These are phyloP conservation scores for Stemphylium vesicarium DNA, from an alignment of 2,329 filamentous ascomycete genomes.

Conservation along the genomic window DNA sequence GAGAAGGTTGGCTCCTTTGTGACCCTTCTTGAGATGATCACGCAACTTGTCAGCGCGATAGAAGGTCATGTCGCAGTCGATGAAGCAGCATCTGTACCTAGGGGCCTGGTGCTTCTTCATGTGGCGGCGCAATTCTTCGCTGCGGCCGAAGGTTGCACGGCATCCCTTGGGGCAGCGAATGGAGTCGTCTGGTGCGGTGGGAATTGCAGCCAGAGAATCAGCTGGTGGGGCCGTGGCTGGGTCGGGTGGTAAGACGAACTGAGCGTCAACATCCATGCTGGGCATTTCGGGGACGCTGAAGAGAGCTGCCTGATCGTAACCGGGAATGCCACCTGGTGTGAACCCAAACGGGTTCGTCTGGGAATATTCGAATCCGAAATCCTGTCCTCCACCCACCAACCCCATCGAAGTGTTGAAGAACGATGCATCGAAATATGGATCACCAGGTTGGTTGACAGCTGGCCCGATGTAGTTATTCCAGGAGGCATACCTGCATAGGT, in stretches of 20 bases:
- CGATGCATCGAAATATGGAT: not conserved
- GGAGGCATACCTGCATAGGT: constrained; percentile 9
- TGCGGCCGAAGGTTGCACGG: constrained; percentile 13
- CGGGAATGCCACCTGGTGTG: too few species aligned
- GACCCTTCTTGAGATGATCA: constrained; percentile 17
- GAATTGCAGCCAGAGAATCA: not conserved
- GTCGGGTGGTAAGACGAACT: too few species aligned
- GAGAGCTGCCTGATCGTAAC: not conserved
- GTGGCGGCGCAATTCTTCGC: constrained; percentile 26
- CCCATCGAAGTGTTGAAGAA: too few species aligned
- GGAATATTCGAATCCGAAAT: not conserved
- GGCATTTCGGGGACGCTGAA: not conserved
- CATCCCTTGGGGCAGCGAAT: constrained; percentile 9
- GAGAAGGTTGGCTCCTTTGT: not conserved
- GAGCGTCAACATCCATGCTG: not conserved
- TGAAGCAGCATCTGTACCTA: constrained; percentile 7
- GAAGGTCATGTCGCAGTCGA: constrained; percentile 19
- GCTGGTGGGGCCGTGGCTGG: not conserved
- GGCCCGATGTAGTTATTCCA: too few species aligned
- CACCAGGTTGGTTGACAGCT: too few species aligned
- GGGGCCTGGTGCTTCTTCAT: constrained; percentile 16
- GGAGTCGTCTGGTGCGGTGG: not conserved
- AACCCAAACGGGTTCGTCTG: not conserved
- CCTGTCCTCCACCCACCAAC: too few species aligned
- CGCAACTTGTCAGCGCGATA: constrained; percentile 25